Percentiles rank a stretch among this genome's conserved stretches.
Evolutionary conservation across 2,329 filamentous ascomycete species (phyloP).

Genomic region (Cladosporium sp.): DNA sequence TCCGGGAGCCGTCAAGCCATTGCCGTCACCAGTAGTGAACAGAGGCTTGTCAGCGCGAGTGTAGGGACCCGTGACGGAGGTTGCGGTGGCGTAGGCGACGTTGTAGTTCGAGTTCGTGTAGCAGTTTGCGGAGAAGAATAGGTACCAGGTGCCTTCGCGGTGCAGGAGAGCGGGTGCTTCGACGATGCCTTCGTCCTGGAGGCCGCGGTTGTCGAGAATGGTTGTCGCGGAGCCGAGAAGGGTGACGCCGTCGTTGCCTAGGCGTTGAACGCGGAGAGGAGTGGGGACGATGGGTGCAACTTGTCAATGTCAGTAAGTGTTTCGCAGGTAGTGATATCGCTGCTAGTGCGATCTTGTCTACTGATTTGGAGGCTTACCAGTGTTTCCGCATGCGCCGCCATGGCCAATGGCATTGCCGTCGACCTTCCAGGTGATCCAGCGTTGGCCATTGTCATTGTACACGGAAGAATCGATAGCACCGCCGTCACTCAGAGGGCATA

Average conservation of each 20-base stretch:
- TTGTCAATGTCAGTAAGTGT: slow-evolving; percentile 2
- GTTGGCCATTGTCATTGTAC: slow-evolving; percentile 26
- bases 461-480: slow-evolving; percentile 30
- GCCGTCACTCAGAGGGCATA: slow-evolving; percentile 26
- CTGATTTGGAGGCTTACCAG: slow-evolving; percentile 8
- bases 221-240: slow-evolving; percentile 23
- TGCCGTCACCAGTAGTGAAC: slow-evolving; percentile 22
- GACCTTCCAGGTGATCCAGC: slow-evolving; percentile 30
- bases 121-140: slow-evolving; percentile 29
- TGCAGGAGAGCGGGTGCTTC: slow-evolving; percentile 31
- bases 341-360: not conserved
- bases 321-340: not conserved
- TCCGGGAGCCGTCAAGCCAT: slow-evolving; percentile 29
- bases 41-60: slow-evolving; percentile 20
- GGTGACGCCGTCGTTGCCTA: slow-evolving; percentile 29
- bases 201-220: slow-evolving; percentile 28
- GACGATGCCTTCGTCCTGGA: slow-evolving; percentile 28
- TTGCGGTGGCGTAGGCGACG: slow-evolving; percentile 27
- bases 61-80: slow-evolving; percentile 22
- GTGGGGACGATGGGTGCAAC: slow-evolving; percentile 29
- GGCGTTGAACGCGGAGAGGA: slow-evolving; percentile 30
- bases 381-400: slow-evolving; percentile 27
- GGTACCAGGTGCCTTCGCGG: slow-evolving; percentile 22
- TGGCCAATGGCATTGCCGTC: slow-evolving; percentile 28
- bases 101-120: slow-evolving; percentile 23